Base-by-base conservation (phyloP, 2,329 filamentous ascomycete genomes). In the Exophiala sideris region DNA sequence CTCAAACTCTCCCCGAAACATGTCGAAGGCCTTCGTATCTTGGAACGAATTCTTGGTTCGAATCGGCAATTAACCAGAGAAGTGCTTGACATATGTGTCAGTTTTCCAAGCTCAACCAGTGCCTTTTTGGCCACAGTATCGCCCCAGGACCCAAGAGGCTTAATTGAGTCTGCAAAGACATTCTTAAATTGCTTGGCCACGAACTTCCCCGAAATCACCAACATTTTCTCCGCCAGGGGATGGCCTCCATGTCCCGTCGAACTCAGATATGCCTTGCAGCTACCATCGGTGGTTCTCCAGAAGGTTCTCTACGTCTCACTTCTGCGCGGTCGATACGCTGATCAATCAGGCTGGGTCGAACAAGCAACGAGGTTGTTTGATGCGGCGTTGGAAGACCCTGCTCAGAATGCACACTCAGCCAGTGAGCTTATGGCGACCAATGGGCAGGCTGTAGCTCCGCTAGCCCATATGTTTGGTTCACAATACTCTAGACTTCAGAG, bases 201-300 rank as follows among this genome's bases (percentile, higher is more conserved):
- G n/a, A 38, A 24, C 10, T 54, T 54, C 29, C 20, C 21, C 29
- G 45, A 12, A 34, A 44, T 10, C 16, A 38, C 9, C n/a, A 14
- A 44, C 5, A 12, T 11, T 10, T 35, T 38, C 8, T n/a, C 24
- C 21, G 12, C 32, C 4, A 36, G 29, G 48, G 29, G 29, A 10
- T 41, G 21, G 18, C 51, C 55, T 18, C 51, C 55, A 3, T 51
- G 38, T 36, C 55, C 55, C 12, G 21, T 29, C 12, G 44, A 58
- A 20, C 24, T 58, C 33, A 50, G 42, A 20, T 36, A 32, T 32
- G 5, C 16, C 5, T 21, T 54, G 44, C 40, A 34, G 29, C 40
- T 58, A n/a, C 36, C 50, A 14, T 61, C 58, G 5, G 24, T 50
- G 4, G 33, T 49, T 8, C 46, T 61, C 1, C 56, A 47, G 21